Conservation (phyloP, 129 eudicot species). For the Lactuca sativa region DNA sequence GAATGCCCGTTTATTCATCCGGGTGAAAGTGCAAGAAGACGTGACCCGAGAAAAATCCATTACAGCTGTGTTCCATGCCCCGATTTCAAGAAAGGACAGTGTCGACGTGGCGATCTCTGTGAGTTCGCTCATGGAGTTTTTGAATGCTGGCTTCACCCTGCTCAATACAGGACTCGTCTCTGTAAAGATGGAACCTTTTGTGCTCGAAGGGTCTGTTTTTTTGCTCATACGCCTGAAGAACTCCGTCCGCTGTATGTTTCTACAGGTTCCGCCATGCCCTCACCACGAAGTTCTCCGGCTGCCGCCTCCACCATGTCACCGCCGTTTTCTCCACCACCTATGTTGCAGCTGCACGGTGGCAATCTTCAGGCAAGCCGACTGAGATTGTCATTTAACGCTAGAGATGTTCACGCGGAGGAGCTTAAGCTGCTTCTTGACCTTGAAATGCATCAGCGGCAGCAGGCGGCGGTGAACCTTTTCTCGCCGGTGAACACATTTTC, state of each 20-base stretch:
- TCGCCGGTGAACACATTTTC: constrained; percentile 32
- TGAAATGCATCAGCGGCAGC: constrained; percentile 35
- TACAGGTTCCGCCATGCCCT: constrained; percentile 35
- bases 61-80: constrained; percentile 51
- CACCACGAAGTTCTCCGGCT: constrained; percentile 21
- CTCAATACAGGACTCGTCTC: constrained; percentile 47
- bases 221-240: constrained; percentile 42
- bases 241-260: constrained; percentile 33
- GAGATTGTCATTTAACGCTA: constrained; percentile 39
- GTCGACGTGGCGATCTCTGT: constrained; percentile 41
- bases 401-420: constrained; percentile 38
- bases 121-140: constrained; percentile 52
- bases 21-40: constrained; percentile 43
- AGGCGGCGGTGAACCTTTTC: constrained; percentile 22
- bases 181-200: constrained; percentile 50
- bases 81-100: constrained; percentile 36
- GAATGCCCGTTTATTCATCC: constrained; percentile 54
- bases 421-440: constrained; percentile 35
- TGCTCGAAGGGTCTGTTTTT: constrained; percentile 43
- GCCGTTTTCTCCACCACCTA: constrained; percentile 25
- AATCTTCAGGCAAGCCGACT: constrained; percentile 39
- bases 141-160: constrained; percentile 58
- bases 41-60: constrained; percentile 43
- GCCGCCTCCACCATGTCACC: constrained; percentile 12
- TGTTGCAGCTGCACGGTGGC: constrained; percentile 43